These are phyloP conservation scores for Fusarium sororula DNA, from an alignment of 2,329 filamentous ascomycete species.

Conservation along the genomic window DNA sequence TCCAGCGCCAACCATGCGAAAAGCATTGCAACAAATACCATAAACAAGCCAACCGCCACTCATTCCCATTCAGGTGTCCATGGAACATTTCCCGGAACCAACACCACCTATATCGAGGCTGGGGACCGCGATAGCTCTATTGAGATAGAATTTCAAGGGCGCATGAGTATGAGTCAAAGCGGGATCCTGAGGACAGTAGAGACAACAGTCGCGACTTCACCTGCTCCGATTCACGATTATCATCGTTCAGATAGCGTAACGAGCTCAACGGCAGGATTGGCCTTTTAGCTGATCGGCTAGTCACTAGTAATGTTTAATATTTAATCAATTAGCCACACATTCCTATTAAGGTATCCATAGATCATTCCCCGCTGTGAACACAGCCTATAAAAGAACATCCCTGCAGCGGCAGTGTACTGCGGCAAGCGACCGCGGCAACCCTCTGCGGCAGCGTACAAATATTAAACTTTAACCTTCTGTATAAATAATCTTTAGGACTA, in stretches of 20 bases:
- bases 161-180: neutral
- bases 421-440: too few relatives aligned
- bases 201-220: slow-evolving; percentile 24
- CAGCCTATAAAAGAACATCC: too few relatives aligned
- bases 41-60: neutral
- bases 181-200: slow-evolving; percentile 35
- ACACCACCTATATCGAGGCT: slow-evolving; percentile 6
- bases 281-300: neutral
- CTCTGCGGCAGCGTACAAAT: too few relatives aligned
- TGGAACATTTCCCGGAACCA: neutral
- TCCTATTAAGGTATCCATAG: too few relatives aligned
- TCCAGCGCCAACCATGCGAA: neutral
- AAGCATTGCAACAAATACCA: neutral
- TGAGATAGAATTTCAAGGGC: neutral
- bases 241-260: slow-evolving; percentile 18
- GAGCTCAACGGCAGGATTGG: slow-evolving; percentile 11
- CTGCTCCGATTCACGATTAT: neutral
- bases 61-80: neutral
- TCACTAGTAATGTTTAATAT: neutral
- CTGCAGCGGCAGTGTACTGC: too few relatives aligned
- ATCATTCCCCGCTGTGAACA: too few relatives aligned
- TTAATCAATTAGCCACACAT: neutral
- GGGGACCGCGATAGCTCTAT: slow-evolving; percentile 8
- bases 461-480: too few relatives aligned
- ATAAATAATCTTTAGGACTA: too few relatives aligned